phyloP scores from a whole-genome alignment of 2,329 filamentous ascomycete species.

The Beauveria brongniartii region DNA sequence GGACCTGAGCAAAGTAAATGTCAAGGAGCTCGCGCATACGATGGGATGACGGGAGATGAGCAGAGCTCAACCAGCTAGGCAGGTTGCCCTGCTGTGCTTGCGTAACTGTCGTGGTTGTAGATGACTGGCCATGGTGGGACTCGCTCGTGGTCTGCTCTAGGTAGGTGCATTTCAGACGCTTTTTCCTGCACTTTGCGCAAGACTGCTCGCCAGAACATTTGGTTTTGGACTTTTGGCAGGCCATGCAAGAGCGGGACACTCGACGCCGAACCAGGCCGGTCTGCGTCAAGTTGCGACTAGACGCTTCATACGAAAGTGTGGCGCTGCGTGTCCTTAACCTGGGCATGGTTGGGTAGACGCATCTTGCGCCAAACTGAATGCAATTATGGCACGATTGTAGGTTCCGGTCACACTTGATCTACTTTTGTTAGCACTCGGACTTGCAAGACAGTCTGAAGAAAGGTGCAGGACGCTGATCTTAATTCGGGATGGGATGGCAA shows the following conservation, averaged over 20 bases:
- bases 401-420: slow-evolving; percentile 8
- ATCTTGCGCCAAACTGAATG: slow-evolving; percentile 2
- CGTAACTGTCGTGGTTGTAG: no score
- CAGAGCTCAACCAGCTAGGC: background rate
- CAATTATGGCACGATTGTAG: slow-evolving; percentile 4
- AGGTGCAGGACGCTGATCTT: background rate
- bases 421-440: background rate
- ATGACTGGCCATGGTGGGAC: background rate
- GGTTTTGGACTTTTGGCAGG: background rate
- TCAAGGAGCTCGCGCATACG: slow-evolving; percentile 7
- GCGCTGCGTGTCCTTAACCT: background rate
- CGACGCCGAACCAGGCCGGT: slow-evolving; percentile 2
- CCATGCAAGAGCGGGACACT: background rate
- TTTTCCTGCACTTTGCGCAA: background rate
- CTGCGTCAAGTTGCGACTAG: background rate
- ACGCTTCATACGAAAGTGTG: background rate
- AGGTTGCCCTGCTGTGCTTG: background rate
- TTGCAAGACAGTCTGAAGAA: background rate
- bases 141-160: background rate
- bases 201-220: slow-evolving; percentile 1
- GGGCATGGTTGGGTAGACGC: background rate
- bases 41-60: background rate
- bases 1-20: slow-evolving; percentile 5
- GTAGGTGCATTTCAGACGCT: background rate
- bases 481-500: background rate